phyloP scores from a whole-genome alignment of 495 filamentous ascomycete genomes.

The Penicillium bialowiezense region DNA sequence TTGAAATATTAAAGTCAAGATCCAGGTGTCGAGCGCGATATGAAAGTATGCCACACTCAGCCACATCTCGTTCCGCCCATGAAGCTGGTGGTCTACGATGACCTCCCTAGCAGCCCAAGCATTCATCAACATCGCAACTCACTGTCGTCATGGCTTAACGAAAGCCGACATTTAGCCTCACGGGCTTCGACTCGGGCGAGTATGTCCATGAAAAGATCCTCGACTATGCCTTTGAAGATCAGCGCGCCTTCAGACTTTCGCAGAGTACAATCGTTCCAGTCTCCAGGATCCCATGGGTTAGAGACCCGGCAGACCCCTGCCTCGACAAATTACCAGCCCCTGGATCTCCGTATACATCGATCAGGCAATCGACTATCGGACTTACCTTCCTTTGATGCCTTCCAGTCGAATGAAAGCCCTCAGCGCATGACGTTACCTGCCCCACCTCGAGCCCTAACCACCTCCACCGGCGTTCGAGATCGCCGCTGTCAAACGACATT shows the following conservation, averaged over 20 bases:
- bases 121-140: slow-evolving; percentile 29
- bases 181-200: slow-evolving; percentile 52
- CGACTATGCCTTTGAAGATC: slow-evolving; percentile 42
- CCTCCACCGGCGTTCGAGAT: slow-evolving; percentile 18
- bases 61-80: slow-evolving; percentile 49
- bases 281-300: background rate
- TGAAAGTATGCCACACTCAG: slow-evolving; percentile 49
- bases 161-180: slow-evolving; percentile 42
- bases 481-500: slow-evolving; percentile 29
- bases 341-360: slow-evolving; percentile 73
- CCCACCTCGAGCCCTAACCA: slow-evolving; percentile 27
- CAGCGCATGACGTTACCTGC: slow-evolving; percentile 20
- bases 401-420: slow-evolving; percentile 20
- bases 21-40: slow-evolving; percentile 40
- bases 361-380: slow-evolving; percentile 64
- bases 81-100: slow-evolving; percentile 39
- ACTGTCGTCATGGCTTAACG: slow-evolving; percentile 38
- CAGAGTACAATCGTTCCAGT: slow-evolving; percentile 38
- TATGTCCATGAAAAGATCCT: slow-evolving; percentile 46
- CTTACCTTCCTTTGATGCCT: slow-evolving; percentile 44
- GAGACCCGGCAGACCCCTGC: slow-evolving; percentile 14
- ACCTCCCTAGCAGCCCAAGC: slow-evolving; percentile 35
- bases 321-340: slow-evolving; percentile 54
- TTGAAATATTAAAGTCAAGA: background rate
- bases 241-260: slow-evolving; percentile 54